Percentiles rank a stretch among this genome's conserved stretches.
Evolutionary conservation across 441 rosid genomes (phyloP).

Genomic region (Flueggea neowawraea): DNA sequence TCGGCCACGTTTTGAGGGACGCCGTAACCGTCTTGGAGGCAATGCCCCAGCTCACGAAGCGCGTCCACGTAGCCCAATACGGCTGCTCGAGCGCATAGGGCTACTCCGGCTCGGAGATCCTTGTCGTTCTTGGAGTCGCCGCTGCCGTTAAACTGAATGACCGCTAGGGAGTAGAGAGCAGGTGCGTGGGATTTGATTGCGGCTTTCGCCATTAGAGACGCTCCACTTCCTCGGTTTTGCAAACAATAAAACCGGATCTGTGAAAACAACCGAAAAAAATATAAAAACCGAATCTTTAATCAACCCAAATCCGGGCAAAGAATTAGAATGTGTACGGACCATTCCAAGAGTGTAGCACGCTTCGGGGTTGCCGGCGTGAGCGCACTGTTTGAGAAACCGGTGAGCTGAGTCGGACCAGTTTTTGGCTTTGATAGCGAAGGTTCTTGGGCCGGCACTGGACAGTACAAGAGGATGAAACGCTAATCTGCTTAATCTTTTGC

Average conservation of each 20-base stretch:
- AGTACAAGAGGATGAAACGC: slow-evolving; percentile 51
- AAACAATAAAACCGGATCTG: slow-evolving; percentile 95
- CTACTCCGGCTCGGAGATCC: slow-evolving; percentile 73
- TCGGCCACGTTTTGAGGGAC: slow-evolving; percentile 45
- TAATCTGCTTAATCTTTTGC: slow-evolving; percentile 53
- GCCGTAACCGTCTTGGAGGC: slow-evolving; percentile 91
- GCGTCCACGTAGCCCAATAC: slow-evolving; percentile 78
- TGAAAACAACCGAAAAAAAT: slow-evolving; percentile 1
- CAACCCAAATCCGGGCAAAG: no score
- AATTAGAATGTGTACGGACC: slow-evolving; percentile 27
- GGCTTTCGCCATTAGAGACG: slow-evolving; percentile 81
- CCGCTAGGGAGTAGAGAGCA: slow-evolving; percentile 77
- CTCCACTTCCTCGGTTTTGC: slow-evolving; percentile 54
- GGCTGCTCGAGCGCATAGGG: slow-evolving; percentile 78
- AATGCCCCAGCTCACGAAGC: slow-evolving; percentile 84
- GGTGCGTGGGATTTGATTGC: slow-evolving; percentile 70
- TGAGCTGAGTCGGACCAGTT: slow-evolving; percentile 76
- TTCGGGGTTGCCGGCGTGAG: slow-evolving; percentile 58
- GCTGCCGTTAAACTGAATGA: slow-evolving; percentile 94
- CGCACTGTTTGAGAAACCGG: slow-evolving; percentile 57
- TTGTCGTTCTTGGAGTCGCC: slow-evolving; percentile 66
- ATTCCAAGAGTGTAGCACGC: slow-evolving; percentile 83
- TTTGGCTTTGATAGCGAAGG: slow-evolving; percentile 46
- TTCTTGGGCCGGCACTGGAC: slow-evolving; percentile 42
- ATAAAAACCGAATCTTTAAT: no score